These are phyloP conservation scores for Rhodofomes roseus DNA, from an alignment of 1,284 basidiomycete genomes.

Conservation along the genomic window DNA sequence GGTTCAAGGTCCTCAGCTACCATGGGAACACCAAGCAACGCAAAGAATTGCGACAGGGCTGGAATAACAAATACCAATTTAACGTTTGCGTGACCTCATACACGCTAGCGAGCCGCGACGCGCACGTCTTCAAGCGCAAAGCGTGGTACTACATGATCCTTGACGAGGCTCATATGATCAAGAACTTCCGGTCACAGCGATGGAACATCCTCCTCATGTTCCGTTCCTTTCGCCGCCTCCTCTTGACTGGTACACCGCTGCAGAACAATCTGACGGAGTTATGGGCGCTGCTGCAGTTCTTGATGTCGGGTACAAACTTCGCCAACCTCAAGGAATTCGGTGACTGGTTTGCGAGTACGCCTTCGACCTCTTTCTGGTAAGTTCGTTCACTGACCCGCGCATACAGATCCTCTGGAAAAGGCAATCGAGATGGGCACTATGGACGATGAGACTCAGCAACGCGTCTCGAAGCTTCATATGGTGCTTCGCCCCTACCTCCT, in stretches of 20 bases:
- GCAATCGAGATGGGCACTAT: conserved; percentile 88
- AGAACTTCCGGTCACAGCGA: conserved; percentile 94
- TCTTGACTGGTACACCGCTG: conserved; percentile 91
- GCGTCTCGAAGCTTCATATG: conserved; percentile 88
- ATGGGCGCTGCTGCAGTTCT: conserved; percentile 92
- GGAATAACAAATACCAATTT: conserved; percentile 91
- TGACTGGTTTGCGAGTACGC: conserved; percentile 94
- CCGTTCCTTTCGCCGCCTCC: conserved; percentile 82
- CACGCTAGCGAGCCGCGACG: conserved; percentile 88
- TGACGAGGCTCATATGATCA: conserved; percentile 98
- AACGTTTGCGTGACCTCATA: conserved; percentile 97
- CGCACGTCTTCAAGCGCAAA: conserved; percentile 93
- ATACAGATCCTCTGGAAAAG: conserved; percentile 84
- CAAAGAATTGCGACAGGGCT: conserved; percentile 91
- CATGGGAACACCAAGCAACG: conserved; percentile 90
- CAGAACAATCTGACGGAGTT: conserved; percentile 97
- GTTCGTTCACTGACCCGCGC: conserved; percentile 4
- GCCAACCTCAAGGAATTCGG: conserved; percentile 93
- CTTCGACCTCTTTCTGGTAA: neutral
- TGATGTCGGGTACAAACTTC: conserved; percentile 93
- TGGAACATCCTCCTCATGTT: conserved; percentile 97
- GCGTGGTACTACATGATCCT: conserved; percentile 96
- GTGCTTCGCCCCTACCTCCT: conserved; percentile 93
- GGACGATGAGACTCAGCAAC: conserved; percentile 85
- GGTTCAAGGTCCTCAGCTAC: conserved; percentile 90